These are phyloP conservation scores for Paramecium primaurelia DNA, from an alignment of 73 alveolate genomes.

Conservation along the genomic window DNA sequence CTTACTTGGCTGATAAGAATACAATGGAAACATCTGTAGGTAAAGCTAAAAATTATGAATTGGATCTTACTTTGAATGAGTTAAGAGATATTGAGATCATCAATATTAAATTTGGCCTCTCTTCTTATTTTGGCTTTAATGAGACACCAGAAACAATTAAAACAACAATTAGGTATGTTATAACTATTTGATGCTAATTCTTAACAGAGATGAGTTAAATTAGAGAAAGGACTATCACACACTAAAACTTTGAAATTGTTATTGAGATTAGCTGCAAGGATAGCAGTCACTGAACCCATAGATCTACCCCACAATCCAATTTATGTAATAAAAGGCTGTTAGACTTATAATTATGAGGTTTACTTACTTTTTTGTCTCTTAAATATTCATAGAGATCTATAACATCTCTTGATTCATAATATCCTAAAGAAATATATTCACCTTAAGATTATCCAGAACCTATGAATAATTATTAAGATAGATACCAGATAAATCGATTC, in stretches of 20 bases:
- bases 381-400: conserved; percentile 68
- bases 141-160: neutral
- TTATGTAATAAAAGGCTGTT: conserved; percentile 59
- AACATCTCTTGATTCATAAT: conserved; percentile 77
- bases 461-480: neutral
- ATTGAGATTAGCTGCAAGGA: conserved; percentile 65
- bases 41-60: neutral
- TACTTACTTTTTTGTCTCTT: conserved; percentile 63
- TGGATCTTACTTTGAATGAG: neutral
- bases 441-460: conserved; percentile 94
- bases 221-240: conserved; percentile 39
- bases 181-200: conserved; percentile 17
- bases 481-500: conserved; percentile 73
- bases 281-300: conserved; percentile 91
- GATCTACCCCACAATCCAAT: conserved; percentile 92
- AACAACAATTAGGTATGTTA: conserved; percentile 8
- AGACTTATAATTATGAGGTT: neutral
- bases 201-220: neutral
- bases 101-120: neutral
- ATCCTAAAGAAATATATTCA: conserved; percentile 88
- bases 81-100: neutral
- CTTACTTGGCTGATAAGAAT: conserved; percentile 10
- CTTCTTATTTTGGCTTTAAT: neutral
- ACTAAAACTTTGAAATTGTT: neutral
- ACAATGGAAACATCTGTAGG: neutral